phyloP scores from a whole-genome alignment of 768 basidiomycete genomes.

The Paxillus ammoniavirescens region DNA sequence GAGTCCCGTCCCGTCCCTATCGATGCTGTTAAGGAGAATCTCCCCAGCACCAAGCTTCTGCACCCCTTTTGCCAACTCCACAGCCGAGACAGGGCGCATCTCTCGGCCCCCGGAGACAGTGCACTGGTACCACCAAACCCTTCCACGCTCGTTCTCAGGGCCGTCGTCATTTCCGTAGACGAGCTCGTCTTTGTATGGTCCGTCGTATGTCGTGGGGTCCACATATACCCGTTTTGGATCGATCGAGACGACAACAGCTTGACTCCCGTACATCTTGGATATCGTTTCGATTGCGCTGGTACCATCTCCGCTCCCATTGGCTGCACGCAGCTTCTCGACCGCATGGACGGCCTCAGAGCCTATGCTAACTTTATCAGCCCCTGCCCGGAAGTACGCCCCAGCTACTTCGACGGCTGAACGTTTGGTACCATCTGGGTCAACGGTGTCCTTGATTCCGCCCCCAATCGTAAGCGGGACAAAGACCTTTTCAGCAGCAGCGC shows the following conservation, averaged over 20 bases:
- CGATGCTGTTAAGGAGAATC: constrained; percentile 93
- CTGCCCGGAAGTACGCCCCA: constrained; percentile 92
- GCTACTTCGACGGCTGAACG: constrained; percentile 92
- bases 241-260: constrained; percentile 96
- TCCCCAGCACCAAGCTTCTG: constrained; percentile 93
- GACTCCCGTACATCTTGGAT: constrained; percentile 84
- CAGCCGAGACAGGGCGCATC: constrained; percentile 76
- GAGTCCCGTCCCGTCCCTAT: constrained; percentile 88
- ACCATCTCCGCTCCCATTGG: constrained; percentile 54
- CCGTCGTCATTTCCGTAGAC: constrained; percentile 43
- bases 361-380: constrained; percentile 98
- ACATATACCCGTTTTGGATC: constrained; percentile 90
- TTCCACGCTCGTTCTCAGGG: constrained; percentile 58
- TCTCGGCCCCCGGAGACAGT: constrained; percentile 94
- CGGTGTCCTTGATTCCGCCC: constrained; percentile 94
- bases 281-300: constrained; percentile 92
- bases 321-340: constrained; percentile 73
- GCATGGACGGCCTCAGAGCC: constrained; percentile 95
- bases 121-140: constrained; percentile 99
- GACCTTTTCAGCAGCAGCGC: constrained; percentile 81
- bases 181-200: constrained; percentile 65
- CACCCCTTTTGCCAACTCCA: constrained; percentile 90
- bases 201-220: constrained; percentile 59
- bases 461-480: constrained; percentile 99
- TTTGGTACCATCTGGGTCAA: constrained; percentile 92